A percentile compares a stretch with the other conserved stretches of the same genome.
phyloP scores from a whole-genome alignment of 345 rosid species.

The Pistacia integerrima region DNA sequence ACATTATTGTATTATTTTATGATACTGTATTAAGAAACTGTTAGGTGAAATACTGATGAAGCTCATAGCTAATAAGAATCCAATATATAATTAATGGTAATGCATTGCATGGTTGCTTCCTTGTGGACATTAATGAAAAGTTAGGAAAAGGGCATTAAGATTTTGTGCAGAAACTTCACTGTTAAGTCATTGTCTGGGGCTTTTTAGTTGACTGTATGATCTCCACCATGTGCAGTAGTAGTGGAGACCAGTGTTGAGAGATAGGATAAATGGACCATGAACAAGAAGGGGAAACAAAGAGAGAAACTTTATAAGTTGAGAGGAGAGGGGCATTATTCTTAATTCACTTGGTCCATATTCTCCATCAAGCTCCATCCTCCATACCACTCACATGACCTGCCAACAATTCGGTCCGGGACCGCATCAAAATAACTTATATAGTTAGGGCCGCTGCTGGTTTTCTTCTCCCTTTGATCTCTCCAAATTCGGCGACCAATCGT shows the following conservation, averaged over 20 bases:
- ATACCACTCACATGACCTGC: slow-evolving; percentile 16
- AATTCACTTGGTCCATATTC: slow-evolving; percentile 13
- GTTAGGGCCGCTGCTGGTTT: too few relatives aligned
- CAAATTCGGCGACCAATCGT: too few relatives aligned
- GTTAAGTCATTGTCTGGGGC: background rate
- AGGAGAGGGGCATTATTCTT: background rate
- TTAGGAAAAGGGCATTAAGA: background rate
- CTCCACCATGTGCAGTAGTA: background rate
- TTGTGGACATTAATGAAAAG: background rate
- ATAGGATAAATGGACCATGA: background rate
- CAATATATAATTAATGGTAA: too few relatives aligned
- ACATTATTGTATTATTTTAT: too few relatives aligned
- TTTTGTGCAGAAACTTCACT: background rate
- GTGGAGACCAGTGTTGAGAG: slow-evolving; percentile 10
- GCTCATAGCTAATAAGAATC: too few relatives aligned
- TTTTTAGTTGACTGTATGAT: slow-evolving; percentile 14
- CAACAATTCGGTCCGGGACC: slow-evolving; percentile 16
- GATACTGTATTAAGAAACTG: too few relatives aligned
- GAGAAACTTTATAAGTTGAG: background rate
- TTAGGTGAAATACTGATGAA: too few relatives aligned
- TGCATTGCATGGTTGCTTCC: too few relatives aligned
- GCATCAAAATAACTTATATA: background rate
- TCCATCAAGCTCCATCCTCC: slow-evolving; percentile 12
- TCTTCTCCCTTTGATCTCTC: too few relatives aligned
- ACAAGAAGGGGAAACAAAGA: background rate